Percentiles rank a stretch among this genome's conserved stretches.
These are phyloP conservation scores for Rosa chinensis DNA, from an alignment of 306 rosid species.

Conservation along the genomic window DNA sequence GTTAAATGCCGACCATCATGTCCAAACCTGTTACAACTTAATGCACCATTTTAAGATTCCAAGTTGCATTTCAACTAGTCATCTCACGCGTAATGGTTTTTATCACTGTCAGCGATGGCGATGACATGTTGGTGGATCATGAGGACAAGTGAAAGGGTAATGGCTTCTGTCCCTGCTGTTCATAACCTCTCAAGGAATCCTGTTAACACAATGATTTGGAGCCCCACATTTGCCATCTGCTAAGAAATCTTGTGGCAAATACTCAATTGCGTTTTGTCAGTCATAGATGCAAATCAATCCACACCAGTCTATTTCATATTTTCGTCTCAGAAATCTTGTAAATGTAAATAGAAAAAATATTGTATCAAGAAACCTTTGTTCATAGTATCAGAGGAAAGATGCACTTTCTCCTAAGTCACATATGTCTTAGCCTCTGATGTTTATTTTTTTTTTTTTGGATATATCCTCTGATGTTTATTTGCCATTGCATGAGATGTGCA, in stretches of 20 bases:
- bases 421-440: background rate
- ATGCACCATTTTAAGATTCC: constrained; percentile 22
- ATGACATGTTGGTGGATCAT: background rate
- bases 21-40: constrained; percentile 1
- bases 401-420: background rate
- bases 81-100: constrained; percentile 9
- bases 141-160: background rate
- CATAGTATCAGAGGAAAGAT: background rate
- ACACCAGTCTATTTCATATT: background rate
- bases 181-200: background rate
- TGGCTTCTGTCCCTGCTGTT: background rate
- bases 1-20: background rate
- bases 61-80: constrained; percentile 3
- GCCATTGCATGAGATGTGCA: no score
- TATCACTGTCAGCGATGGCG: constrained; percentile 6
- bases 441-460: no score
- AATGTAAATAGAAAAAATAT: constrained; percentile 2
- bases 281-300: constrained; percentile 12
- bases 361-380: background rate
- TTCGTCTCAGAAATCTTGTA: constrained; percentile 23
- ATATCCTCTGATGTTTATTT: no score
- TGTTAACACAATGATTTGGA: constrained; percentile 23
- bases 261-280: constrained; percentile 17
- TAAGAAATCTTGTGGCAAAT: constrained; percentile 5
- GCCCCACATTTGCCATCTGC: constrained; percentile 15